Conservation (phyloP, 768 basidiomycete genomes). For the Cubamyces lactineus region DNA sequence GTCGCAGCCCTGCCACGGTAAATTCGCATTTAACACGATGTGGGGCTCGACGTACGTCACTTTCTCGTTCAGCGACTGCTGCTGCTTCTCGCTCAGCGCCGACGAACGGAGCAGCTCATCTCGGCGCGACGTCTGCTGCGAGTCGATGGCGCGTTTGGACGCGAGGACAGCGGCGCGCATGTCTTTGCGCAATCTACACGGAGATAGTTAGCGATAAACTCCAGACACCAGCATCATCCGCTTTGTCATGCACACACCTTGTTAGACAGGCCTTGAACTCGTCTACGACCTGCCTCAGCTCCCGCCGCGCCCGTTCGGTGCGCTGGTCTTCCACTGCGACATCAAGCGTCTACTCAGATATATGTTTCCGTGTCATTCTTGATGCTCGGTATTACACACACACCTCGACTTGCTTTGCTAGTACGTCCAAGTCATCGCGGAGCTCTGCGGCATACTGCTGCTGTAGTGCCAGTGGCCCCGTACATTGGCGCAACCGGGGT, state of each 20-base stretch:
- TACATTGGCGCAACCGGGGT: slow-evolving; percentile 69
- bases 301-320: slow-evolving; percentile 53
- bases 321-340: slow-evolving; percentile 74
- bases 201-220: slow-evolving; percentile 10
- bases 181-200: slow-evolving; percentile 58
- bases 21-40: not conserved
- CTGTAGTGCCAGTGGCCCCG: slow-evolving; percentile 69
- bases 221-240: not conserved
- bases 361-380: slow-evolving; percentile 13
- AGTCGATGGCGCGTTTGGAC: slow-evolving; percentile 77
- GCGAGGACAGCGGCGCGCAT: slow-evolving; percentile 67
- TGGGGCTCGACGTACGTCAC: slow-evolving; percentile 49
- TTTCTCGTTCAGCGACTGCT: slow-evolving; percentile 58
- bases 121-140: slow-evolving; percentile 56
- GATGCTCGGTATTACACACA: not conserved
- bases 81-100: slow-evolving; percentile 50
- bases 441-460: slow-evolving; percentile 76
- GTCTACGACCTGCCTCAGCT: slow-evolving; percentile 53
- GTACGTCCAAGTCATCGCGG: slow-evolving; percentile 69
- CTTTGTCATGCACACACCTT: slow-evolving; percentile 44
- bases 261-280: slow-evolving; percentile 50
- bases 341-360: slow-evolving; percentile 59
- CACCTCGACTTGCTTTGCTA: slow-evolving; percentile 73
- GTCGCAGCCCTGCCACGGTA: too few species aligned
- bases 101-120: slow-evolving; percentile 70